phyloP scores from a whole-genome alignment of 805 yeast genomes.

The Kodamaea nitidulidarum region DNA sequence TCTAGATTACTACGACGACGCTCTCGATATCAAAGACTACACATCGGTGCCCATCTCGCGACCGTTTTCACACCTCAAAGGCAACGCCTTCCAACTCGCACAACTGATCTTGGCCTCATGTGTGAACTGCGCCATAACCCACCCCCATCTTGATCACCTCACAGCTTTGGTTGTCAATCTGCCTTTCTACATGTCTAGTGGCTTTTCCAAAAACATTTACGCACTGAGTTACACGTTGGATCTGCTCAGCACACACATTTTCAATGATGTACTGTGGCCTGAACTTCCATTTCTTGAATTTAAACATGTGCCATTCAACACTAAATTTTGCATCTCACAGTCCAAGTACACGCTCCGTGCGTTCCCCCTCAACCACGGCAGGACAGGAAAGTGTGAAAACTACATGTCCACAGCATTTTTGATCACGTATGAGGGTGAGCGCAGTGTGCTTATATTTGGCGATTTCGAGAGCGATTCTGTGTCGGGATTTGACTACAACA shows the following conservation, averaged over 20 bases:
- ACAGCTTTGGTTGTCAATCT: constrained; percentile 66
- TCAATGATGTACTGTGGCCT: constrained; percentile 84
- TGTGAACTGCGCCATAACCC: constrained; percentile 57
- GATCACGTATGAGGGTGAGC: constrained; percentile 33
- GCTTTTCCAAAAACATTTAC: constrained; percentile 40
- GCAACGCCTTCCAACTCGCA: constrained; percentile 25
- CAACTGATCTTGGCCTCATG: constrained; percentile 32
- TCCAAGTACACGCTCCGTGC: constrained; percentile 23
- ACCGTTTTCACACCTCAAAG: constrained; percentile 5
- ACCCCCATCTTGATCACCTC: constrained; percentile 83
- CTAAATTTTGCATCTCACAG: constrained; percentile 13
- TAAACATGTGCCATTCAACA: constrained; percentile 11
- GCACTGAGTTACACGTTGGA: constrained; percentile 53
- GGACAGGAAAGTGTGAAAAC: constrained; percentile 7
- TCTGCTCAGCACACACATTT: constrained; percentile 51
- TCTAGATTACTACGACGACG: constrained; percentile 26
- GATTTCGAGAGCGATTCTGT: constrained; percentile 71
- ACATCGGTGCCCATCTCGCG: constrained; percentile 11
- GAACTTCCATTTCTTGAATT: constrained; percentile 41
- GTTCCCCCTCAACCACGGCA: constrained; percentile 36
- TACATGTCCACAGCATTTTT: constrained; percentile 60
- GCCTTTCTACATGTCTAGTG: constrained; percentile 43
- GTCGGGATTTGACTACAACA: constrained; percentile 37
- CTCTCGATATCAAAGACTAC: constrained; percentile 22
- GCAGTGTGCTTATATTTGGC: constrained; percentile 62